A percentile compares a stretch with the other conserved stretches of the same genome.
phyloP scores from a whole-genome alignment of 148 eudicot genomes.

The Amaranthus palmeri region DNA sequence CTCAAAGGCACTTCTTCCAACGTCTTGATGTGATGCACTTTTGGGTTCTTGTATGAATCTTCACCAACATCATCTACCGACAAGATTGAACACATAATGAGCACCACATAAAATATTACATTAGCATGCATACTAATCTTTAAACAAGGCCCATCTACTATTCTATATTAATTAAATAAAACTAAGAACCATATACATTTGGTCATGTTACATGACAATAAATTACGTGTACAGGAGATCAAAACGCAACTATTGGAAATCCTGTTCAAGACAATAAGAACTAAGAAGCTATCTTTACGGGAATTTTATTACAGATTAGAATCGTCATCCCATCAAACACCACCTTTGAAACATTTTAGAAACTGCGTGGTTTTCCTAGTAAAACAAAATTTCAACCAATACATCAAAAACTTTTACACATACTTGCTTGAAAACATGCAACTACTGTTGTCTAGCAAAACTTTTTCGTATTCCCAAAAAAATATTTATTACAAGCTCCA shows the following conservation, averaged over 20 bases:
- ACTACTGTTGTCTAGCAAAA: not conserved
- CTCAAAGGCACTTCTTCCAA: conserved; percentile 74
- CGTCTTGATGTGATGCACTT: conserved; percentile 38
- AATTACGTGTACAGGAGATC: not conserved
- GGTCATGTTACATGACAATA: not conserved
- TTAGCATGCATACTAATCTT: not conserved
- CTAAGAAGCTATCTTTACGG: not conserved
- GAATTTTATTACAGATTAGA: not conserved
- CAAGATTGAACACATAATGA: conserved; percentile 24
- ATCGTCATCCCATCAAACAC: not conserved
- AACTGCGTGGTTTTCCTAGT: not conserved
- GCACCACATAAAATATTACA: conserved; percentile 21
- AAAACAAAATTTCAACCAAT: not conserved
- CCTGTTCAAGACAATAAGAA: not conserved
- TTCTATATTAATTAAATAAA: not conserved
- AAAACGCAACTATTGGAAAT: not conserved
- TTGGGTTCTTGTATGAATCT: conserved; percentile 33
- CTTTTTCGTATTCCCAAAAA: not conserved
- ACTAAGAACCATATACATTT: not conserved
- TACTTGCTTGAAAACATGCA: not conserved
- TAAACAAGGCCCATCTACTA: conserved; percentile 4
- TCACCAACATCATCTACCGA: conserved; percentile 41
- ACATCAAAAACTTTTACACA: not conserved
- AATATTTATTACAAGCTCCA: too few species aligned
- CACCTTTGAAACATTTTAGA: not conserved